Evolutionary conservation across 805 yeast species (phyloP).

Genomic region (Candida tammaniensis): DNA sequence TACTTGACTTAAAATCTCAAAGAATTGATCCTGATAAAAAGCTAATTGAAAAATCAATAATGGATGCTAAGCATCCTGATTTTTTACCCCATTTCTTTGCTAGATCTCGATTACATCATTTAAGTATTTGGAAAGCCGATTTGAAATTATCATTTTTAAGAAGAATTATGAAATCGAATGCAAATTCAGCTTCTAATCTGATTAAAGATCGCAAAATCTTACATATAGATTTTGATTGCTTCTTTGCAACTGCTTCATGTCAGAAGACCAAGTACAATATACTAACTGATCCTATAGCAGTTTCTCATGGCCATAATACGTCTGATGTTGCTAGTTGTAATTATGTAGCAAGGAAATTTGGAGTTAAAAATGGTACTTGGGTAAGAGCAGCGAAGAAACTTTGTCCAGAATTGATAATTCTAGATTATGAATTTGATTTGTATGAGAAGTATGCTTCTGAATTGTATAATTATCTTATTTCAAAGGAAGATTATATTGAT

Average conservation of each 20-base stretch:
- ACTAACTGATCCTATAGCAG: conserved; percentile 54
- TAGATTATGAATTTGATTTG: conserved; percentile 72
- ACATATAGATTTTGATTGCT: conserved; percentile 92
- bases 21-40: conserved; percentile 10
- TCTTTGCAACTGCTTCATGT: conserved; percentile 85
- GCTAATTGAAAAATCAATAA: conserved; percentile 10
- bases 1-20: conserved; percentile 3
- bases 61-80: conserved; percentile 72
- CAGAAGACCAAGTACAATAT: conserved; percentile 53
- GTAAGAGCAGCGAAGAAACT: conserved; percentile 56
- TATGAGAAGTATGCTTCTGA: conserved; percentile 64
- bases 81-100: conserved; percentile 71
- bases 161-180: conserved; percentile 33
- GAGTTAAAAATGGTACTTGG: conserved; percentile 92
- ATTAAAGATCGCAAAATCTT: conserved; percentile 41
- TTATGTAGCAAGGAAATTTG: conserved; percentile 76
- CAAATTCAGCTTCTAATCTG: background rate
- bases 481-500: conserved; percentile 42
- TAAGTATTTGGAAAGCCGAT: conserved; percentile 83
- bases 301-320: conserved; percentile 53
- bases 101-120: conserved; percentile 82
- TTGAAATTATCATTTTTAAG: conserved; percentile 59
- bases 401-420: conserved; percentile 63
- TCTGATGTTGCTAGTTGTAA: conserved; percentile 93
- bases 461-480: conserved; percentile 60